Evolutionary conservation across 805 yeast genomes (phyloP).

Genomic region (Saturnispora halmiae): DNA sequence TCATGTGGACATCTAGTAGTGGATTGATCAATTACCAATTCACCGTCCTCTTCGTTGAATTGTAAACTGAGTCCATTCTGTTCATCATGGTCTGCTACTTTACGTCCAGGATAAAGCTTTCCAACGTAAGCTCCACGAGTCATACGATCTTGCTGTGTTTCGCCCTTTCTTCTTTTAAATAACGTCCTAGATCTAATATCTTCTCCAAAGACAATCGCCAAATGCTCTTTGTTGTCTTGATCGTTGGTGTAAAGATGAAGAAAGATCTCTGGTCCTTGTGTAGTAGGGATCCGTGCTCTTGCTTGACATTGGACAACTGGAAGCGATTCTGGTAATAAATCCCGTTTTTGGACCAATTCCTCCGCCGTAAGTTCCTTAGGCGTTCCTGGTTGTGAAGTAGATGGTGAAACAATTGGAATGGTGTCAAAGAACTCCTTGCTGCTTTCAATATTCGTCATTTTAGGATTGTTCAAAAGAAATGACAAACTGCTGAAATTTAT

Average conservation of each 20-base stretch:
- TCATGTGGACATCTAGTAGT: constrained; percentile 20
- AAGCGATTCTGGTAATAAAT: constrained; percentile 42
- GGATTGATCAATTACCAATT: constrained; percentile 26
- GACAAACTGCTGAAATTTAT: background rate
- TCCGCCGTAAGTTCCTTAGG: background rate
- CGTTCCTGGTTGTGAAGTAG: background rate
- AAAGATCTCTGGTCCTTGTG: constrained; percentile 89
- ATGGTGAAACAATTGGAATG: background rate
- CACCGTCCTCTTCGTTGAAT: constrained; percentile 33
- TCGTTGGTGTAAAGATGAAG: constrained; percentile 82
- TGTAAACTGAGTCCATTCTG: constrained; percentile 29
- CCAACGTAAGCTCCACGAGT: constrained; percentile 98
- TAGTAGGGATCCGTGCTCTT: constrained; percentile 93
- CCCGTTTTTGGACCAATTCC: constrained; percentile 23
- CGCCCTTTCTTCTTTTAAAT: constrained; percentile 49
- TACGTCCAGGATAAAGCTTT: constrained; percentile 77
- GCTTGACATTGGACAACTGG: constrained; percentile 85
- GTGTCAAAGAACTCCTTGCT: background rate
- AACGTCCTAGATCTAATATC: constrained; percentile 72
- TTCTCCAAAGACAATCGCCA: constrained; percentile 95
- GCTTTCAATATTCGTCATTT: background rate
- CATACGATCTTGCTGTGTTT: constrained; percentile 89
- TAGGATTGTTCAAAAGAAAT: background rate
- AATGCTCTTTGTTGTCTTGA: constrained; percentile 84
- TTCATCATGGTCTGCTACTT: constrained; percentile 54